These are phyloP conservation scores for Cadophora sp. DNA, from an alignment of 2,329 filamentous ascomycete species.

Conservation along the genomic window DNA sequence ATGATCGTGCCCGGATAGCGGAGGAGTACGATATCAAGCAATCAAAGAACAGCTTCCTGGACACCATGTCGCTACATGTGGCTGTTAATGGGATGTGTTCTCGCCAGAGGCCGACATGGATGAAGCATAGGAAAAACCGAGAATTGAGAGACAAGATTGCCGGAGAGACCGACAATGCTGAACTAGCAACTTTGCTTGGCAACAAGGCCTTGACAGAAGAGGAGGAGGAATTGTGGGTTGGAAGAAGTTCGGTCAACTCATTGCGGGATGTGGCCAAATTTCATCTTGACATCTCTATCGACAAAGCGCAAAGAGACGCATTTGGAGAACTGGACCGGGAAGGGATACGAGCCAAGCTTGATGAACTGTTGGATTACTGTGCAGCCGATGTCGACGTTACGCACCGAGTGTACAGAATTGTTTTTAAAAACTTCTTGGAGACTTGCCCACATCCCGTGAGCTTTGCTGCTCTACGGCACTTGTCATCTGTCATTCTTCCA, in stretches of 20 bases:
- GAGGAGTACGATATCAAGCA: constrained; percentile 91
- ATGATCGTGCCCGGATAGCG: constrained; percentile 84
- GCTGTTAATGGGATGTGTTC: constrained; percentile 99
- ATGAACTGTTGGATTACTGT: constrained; percentile 90
- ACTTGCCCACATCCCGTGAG: constrained; percentile 97
- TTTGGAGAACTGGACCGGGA: constrained; percentile 82
- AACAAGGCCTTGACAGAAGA: constrained; percentile 74
- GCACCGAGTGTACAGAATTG: constrained; percentile 90
- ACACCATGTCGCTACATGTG: constrained; percentile 98
- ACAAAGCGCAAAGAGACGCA: constrained; percentile 85
- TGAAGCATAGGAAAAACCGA: constrained; percentile 91
- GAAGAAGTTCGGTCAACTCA: constrained; percentile 93
- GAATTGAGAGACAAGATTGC: constrained; percentile 83
- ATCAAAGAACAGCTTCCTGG: constrained; percentile 84
- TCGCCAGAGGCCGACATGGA: constrained; percentile 93
- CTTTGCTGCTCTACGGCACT: constrained; percentile 89
- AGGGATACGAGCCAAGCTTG: constrained; percentile 73
- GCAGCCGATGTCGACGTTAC: constrained; percentile 93
- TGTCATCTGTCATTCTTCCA: constrained; percentile 92
- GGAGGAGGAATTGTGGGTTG: constrained; percentile 95
- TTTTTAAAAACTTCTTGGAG: constrained; percentile 87
- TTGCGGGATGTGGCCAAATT: constrained; percentile 95
- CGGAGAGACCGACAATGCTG: constrained; percentile 71
- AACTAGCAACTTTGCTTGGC: constrained; percentile 74
- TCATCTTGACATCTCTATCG: constrained; percentile 88